Percentiles rank a stretch among this genome's conserved stretches.
Evolutionary conservation across 208 protist genomes (phyloP).

Genomic region (Porcisia deanei): DNA sequence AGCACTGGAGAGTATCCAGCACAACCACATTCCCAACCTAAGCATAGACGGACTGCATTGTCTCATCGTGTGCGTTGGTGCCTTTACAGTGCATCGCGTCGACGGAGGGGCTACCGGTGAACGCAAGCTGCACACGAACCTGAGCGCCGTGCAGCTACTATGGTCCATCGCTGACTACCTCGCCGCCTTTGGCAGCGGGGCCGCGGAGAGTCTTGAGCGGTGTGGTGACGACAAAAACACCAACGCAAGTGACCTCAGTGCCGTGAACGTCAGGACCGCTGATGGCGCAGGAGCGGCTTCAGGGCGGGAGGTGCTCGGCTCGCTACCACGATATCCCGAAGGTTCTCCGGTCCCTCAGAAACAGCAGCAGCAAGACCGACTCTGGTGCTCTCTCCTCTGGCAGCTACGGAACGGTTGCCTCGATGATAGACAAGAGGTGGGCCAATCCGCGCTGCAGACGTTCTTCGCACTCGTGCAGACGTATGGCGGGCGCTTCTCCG

Average conservation of each 20-base stretch:
- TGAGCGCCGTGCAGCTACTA: slow-evolving; percentile 84
- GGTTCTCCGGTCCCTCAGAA: neutral
- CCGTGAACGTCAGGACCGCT: neutral
- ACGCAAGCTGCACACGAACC: slow-evolving; percentile 70
- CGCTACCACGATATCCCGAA: neutral
- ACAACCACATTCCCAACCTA: slow-evolving; percentile 70
- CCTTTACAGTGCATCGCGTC: slow-evolving; percentile 51
- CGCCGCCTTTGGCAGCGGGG: slow-evolving; percentile 26
- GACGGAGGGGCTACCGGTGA: slow-evolving; percentile 28
- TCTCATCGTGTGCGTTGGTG: slow-evolving; percentile 58
- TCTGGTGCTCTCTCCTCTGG: slow-evolving; percentile 46
- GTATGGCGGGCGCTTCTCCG: slow-evolving; percentile 66
- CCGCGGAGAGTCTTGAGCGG: neutral
- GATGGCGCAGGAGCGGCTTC: neutral
- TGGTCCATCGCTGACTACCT: slow-evolving; percentile 87
- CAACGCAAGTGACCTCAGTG: neutral
- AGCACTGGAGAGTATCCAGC: slow-evolving; percentile 70
- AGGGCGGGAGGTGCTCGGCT: neutral
- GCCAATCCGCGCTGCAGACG: slow-evolving; percentile 81
- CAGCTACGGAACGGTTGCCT: slow-evolving; percentile 57
- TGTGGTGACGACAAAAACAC: neutral
- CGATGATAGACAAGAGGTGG: slow-evolving; percentile 70
- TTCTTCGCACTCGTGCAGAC: slow-evolving; percentile 81
- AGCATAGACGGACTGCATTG: slow-evolving; percentile 47
- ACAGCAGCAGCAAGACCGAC: slow-evolving; percentile 20